phyloP scores from a whole-genome alignment of 495 filamentous ascomycete genomes.

The Gamarada debralockiae region DNA sequence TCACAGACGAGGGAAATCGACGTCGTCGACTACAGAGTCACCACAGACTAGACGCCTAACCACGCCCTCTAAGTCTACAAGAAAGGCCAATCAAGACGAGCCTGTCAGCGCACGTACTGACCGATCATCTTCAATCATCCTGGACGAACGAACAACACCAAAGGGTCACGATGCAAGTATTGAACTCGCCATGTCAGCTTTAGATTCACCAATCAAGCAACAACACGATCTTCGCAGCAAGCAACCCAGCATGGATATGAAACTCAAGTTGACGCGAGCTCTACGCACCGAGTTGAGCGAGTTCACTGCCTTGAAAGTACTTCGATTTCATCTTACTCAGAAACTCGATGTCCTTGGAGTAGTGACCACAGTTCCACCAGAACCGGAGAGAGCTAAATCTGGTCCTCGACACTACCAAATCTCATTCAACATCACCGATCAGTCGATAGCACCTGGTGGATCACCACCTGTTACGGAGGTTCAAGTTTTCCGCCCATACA shows the following conservation, averaged over 20 bases:
- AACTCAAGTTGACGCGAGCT: conserved; percentile 25
- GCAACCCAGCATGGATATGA: conserved; percentile 11
- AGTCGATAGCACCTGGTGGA: conserved; percentile 40
- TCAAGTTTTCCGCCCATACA: conserved; percentile 71
- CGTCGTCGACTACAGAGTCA: neutral
- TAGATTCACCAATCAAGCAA: conserved; percentile 20
- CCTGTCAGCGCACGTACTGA: conserved; percentile 1
- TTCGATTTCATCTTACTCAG: conserved; percentile 52
- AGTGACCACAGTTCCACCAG: conserved; percentile 50
- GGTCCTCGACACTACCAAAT: conserved; percentile 69
- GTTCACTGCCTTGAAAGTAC: conserved; percentile 62
- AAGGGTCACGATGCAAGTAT: conserved; percentile 23
- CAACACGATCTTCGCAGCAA: conserved; percentile 16
- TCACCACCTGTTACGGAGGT: conserved; percentile 48
- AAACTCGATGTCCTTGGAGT: conserved; percentile 65
- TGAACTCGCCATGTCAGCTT: conserved; percentile 16
- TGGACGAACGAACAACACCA: conserved; percentile 9
- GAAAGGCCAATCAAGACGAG: neutral
- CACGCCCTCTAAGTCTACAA: neutral
- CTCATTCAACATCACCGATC: conserved; percentile 67
- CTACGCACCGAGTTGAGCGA: conserved; percentile 62
- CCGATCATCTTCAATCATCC: conserved; percentile 3
- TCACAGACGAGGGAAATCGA: neutral
- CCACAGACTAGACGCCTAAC: neutral
- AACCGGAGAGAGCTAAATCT: conserved; percentile 54